A percentile compares a stretch with the other conserved stretches of the same genome.
Conservation (phyloP, 441 rosid species). For the Euphorbia celastroides region DNA sequence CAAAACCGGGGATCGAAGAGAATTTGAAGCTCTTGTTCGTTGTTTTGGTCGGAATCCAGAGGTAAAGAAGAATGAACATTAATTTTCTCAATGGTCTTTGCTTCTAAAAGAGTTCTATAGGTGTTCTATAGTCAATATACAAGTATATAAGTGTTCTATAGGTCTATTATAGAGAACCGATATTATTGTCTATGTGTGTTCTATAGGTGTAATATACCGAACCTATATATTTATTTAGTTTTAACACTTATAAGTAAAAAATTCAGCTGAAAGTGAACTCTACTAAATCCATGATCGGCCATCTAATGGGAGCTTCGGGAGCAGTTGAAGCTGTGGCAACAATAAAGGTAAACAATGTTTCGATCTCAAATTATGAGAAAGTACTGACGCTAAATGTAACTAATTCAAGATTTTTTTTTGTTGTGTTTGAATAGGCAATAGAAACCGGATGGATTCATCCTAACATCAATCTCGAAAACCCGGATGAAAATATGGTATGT, state of each 20-base stretch:
- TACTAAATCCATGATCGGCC: conserved; percentile 96
- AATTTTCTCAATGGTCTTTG: conserved; percentile 4
- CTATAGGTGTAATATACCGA: too few relatives aligned
- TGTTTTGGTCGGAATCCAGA: conserved; percentile 79
- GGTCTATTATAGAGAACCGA: too few relatives aligned
- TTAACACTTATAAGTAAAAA: background rate
- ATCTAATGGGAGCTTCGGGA: conserved; percentile 93
- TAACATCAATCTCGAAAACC: conserved; percentile 85
- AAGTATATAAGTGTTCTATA: too few relatives aligned
- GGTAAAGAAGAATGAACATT: conserved; percentile 29
- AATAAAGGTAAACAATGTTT: conserved; percentile 49
- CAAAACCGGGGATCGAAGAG: conserved; percentile 81
- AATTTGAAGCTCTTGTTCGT: conserved; percentile 64
- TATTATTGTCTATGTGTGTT: too few relatives aligned
- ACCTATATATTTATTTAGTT: background rate
- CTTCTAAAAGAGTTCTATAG: background rate
- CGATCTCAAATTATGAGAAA: too few relatives aligned
- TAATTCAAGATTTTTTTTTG: background rate
- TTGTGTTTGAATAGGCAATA: conserved; percentile 57
- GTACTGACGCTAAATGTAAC: background rate
- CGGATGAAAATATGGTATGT: conserved; percentile 53
- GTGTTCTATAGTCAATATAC: too few relatives aligned
- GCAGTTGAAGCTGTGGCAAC: conserved; percentile 92
- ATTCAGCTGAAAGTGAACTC: conserved; percentile 79
- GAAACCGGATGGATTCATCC: conserved; percentile 98